Evolutionary conservation across 2,329 filamentous ascomycete species (phyloP), one percentile per base, ranked within the genome.

Genomic region (Thelonectria olida): DNA sequence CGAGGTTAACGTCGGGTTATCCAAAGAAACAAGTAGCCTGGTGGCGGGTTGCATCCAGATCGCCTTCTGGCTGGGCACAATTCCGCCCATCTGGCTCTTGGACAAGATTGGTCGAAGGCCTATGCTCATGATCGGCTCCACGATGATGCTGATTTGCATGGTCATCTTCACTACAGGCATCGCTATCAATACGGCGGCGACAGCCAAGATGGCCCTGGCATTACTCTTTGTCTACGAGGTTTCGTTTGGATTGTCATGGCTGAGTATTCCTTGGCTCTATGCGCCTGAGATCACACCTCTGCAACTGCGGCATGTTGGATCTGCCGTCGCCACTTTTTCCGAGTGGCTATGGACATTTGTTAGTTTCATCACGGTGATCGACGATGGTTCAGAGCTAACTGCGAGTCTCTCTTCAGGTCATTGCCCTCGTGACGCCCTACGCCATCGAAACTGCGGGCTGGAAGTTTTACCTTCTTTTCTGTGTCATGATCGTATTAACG

Each of bases 311-410:
- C 47, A 50, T n/a, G 20, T 50, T n/a, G 47, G 47, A 3, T 36
- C 47, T 23, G 27, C 47, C 8, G 47, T 50, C 15, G 47, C 47
- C 19, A 38, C 47, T 3, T 50, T 50, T 17, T 50, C 47, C 7
- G 47, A 50, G 19, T 50, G 47, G 47, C 9, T 50, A 15, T 50
- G 47, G 47, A 50, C 47, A 36, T 50, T 50, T 38, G 47, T 50
- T 6, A 50, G 47, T 50, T 13, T n/a, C n/a, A n/a, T n/a, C n/a
- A n/a, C n/a, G n/a, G n/a, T n/a, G n/a, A n/a, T n/a, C n/a, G n/a
- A n/a, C n/a, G n/a, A n/a, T n/a, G n/a, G n/a, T n/a, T n/a, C n/a
- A n/a, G n/a, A n/a, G n/a, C n/a, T n/a, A 20, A n/a, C 31, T 8
- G 10, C 5, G 3, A n/a, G n/a, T n/a, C n/a, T n/a, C n/a, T n/a